These are phyloP conservation scores for Trichoderma aggressivum DNA, from an alignment of 2,329 filamentous ascomycete species.

Conservation along the genomic window DNA sequence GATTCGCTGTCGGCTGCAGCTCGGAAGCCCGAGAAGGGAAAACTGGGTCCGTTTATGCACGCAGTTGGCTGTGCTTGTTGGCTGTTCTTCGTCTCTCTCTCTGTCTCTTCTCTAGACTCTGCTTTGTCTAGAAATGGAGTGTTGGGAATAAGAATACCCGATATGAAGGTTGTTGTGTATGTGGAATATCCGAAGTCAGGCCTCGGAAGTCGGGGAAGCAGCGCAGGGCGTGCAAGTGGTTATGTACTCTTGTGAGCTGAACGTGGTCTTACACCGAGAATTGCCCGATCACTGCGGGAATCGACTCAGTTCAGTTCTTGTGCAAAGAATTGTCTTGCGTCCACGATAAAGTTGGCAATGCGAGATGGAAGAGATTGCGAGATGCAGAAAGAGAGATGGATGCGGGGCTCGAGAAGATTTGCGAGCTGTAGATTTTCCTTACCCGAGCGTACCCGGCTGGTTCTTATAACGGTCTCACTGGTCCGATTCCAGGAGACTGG, in stretches of 20 bases:
- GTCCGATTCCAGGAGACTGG: constrained; percentile 35
- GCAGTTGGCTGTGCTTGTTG: neutral
- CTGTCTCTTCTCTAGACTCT: neutral
- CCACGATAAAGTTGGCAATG: too few relatives aligned
- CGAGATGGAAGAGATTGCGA: neutral
- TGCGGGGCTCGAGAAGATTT: constrained; percentile 2
- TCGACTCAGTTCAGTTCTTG: neutral
- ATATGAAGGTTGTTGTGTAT: neutral
- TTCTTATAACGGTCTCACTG: constrained; percentile 23
- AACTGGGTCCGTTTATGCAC: constrained; percentile 17
- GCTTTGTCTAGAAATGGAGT: neutral
- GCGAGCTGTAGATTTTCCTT: constrained; percentile 26
- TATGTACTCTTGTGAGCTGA: neutral
- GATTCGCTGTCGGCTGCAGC: constrained; percentile 19
- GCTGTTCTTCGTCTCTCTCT: neutral
- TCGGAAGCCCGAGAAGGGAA: constrained; percentile 29
- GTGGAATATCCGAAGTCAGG: neutral
- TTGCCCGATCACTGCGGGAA: neutral
- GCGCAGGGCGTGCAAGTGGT: neutral
- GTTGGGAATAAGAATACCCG: neutral
- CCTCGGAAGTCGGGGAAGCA: neutral
- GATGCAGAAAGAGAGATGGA: constrained; percentile 5
- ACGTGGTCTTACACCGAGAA: constrained; percentile 10
- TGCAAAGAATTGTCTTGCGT: neutral
- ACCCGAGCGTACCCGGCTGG: constrained; percentile 26